A percentile compares a stretch with the other conserved stretches of the same genome.
Evolutionary conservation across 768 basidiomycete genomes (phyloP).

Genomic region (Crucibulum laeve): DNA sequence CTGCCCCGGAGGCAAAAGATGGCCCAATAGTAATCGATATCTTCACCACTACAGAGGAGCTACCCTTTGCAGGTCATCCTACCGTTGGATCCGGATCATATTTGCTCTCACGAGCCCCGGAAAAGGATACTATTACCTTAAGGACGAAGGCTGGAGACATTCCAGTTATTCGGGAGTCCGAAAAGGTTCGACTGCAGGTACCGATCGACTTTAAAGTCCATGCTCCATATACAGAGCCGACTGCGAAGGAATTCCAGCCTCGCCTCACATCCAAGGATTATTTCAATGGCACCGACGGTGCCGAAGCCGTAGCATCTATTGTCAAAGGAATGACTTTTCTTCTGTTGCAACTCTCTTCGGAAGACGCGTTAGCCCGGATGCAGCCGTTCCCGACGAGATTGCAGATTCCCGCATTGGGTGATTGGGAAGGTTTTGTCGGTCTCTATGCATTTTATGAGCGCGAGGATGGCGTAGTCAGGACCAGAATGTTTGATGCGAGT

Average conservation of each 20-base stretch:
- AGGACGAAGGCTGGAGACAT: slow-evolving; percentile 39
- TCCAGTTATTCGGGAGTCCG: slow-evolving; percentile 21
- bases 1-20: slow-evolving; percentile 8
- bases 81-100: slow-evolving; percentile 40
- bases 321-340: slow-evolving; percentile 46
- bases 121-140: slow-evolving; percentile 20
- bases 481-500: slow-evolving; percentile 36
- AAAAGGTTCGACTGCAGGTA: slow-evolving; percentile 29
- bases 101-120: slow-evolving; percentile 22
- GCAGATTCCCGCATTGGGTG: slow-evolving; percentile 24
- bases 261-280: slow-evolving; percentile 27
- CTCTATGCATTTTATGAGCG: slow-evolving; percentile 32
- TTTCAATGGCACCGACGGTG: slow-evolving; percentile 25
- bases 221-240: slow-evolving; percentile 16
- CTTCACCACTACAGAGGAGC: slow-evolving; percentile 32
- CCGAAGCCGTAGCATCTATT: slow-evolving; percentile 34
- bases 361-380: slow-evolving; percentile 30
- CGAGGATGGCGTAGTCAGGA: slow-evolving; percentile 27
- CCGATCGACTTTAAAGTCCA: slow-evolving; percentile 40
- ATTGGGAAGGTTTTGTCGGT: slow-evolving; percentile 32
- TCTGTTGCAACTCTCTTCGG: slow-evolving; percentile 30
- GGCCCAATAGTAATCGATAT: slow-evolving; percentile 31
- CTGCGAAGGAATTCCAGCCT: slow-evolving; percentile 23
- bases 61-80: slow-evolving; percentile 44
- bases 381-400: slow-evolving; percentile 20